Conservation (phyloP, 345 rosid species). For the Euphorbia tirucalli region DNA sequence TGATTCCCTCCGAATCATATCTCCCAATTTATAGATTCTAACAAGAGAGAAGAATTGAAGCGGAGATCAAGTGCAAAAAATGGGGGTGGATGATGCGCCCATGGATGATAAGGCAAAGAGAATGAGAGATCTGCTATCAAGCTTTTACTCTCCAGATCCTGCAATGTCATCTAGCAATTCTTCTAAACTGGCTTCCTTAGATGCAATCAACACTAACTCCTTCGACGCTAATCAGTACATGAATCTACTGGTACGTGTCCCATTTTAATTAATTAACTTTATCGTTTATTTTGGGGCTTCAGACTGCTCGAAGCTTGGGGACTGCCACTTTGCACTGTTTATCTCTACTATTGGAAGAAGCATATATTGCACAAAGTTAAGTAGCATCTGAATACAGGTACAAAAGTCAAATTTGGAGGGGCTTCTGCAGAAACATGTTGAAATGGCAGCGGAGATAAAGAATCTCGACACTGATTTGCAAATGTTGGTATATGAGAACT, state of each 20-base stretch:
- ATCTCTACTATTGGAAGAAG: neutral
- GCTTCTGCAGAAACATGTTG: constrained; percentile 85
- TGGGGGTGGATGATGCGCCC: constrained; percentile 65
- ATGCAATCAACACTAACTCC: constrained; percentile 69
- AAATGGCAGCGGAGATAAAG: constrained; percentile 97
- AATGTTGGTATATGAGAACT: constrained; percentile 94
- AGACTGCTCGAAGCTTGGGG: neutral
- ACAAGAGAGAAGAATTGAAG: neutral
- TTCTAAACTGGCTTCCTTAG: constrained; percentile 53
- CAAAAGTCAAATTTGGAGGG: constrained; percentile 83
- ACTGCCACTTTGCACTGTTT: neutral
- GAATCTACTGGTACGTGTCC: constrained; percentile 65
- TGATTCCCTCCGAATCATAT: neutral
- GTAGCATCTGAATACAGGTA: constrained; percentile 37
- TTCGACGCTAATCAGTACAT: constrained; percentile 92
- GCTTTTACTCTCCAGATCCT: constrained; percentile 96
- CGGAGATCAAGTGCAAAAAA: constrained; percentile 19
- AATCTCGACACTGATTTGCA: constrained; percentile 98
- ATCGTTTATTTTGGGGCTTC: neutral
- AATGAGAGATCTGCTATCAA: constrained; percentile 95
- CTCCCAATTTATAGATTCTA: neutral
- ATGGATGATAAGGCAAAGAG: constrained; percentile 99
- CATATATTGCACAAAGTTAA: neutral
- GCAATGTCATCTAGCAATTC: constrained; percentile 42
- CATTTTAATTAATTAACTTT: neutral